Percentiles rank a stretch among this genome's conserved stretches.
These are phyloP conservation scores for Fusarium sp. DNA, from an alignment of 2,329 filamentous ascomycete genomes.

Conservation along the genomic window DNA sequence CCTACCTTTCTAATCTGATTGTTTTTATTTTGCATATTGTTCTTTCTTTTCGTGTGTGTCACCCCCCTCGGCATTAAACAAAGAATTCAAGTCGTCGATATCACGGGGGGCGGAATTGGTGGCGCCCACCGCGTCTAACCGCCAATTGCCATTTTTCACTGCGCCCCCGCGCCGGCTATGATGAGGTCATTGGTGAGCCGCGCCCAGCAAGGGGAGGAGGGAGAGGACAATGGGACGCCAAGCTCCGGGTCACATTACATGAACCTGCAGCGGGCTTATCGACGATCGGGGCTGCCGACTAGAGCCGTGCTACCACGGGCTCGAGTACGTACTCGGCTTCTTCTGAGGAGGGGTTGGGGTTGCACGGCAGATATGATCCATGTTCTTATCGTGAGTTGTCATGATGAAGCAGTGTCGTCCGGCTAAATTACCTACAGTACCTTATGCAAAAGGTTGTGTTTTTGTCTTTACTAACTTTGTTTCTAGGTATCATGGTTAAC, in stretches of 20 bases:
- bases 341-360: slow-evolving; percentile 2
- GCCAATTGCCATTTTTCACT: slow-evolving; percentile 39
- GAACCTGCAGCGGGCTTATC: slow-evolving; percentile 27
- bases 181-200: slow-evolving; percentile 26
- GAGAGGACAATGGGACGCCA: not conserved
- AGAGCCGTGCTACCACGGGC: not conserved
- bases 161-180: not conserved
- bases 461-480: not conserved
- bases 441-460: not conserved
- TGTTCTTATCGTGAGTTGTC: slow-evolving; percentile 4
- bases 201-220: not conserved
- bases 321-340: not conserved
- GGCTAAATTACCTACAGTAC: not conserved
- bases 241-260: slow-evolving; percentile 30
- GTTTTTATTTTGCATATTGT: not conserved
- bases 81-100: not conserved
- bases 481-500: slow-evolving; percentile 32
- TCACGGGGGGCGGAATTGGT: slow-evolving; percentile 36
- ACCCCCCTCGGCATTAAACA: slow-evolving; percentile 17
- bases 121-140: slow-evolving; percentile 39
- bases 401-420: slow-evolving; percentile 14
- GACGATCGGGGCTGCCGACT: slow-evolving; percentile 16
- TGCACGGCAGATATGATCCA: not conserved
- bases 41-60: not conserved
- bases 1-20: not conserved